Conservation (phyloP, 2,329 filamentous ascomycete species). For the Stemphylium lycopersici region DNA sequence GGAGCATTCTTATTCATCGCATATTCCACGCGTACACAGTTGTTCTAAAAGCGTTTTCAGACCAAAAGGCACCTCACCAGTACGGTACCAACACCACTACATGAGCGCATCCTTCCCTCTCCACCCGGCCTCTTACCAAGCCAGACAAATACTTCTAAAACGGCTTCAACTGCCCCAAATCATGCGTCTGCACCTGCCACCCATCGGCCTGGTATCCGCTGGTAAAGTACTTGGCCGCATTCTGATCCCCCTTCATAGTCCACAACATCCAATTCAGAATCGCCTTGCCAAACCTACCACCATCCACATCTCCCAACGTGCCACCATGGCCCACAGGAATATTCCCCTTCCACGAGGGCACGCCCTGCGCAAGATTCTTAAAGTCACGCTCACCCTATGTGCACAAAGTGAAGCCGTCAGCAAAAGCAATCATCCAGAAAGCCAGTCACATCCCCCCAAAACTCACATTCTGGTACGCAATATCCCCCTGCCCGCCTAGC, state of each 20-base stretch:
- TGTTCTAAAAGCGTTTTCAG: too few relatives aligned
- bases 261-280: constrained; percentile 22
- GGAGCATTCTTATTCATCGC: too few relatives aligned
- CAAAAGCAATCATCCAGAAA: not conserved
- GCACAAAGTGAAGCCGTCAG: not conserved
- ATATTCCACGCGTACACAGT: too few relatives aligned
- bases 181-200: constrained; percentile 12
- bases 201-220: constrained; percentile 13
- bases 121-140: too few relatives aligned
- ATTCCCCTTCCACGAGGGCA: constrained; percentile 29
- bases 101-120: too few relatives aligned
- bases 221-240: constrained; percentile 10
- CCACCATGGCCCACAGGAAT: constrained; percentile 28
- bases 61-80: too few relatives aligned
- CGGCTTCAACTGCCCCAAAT: constrained; percentile 13
- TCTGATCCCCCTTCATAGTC: constrained; percentile 18
- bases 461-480: constrained; percentile 27
- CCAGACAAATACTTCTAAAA: not conserved
- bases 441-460: too few relatives aligned
- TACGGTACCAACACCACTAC: too few relatives aligned
- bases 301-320: constrained; percentile 18
- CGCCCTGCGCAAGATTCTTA: constrained; percentile 15
- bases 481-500: constrained; percentile 22
- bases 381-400: constrained; percentile 26
- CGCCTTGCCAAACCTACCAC: constrained; percentile 22